These are phyloP conservation scores for Herpetomonas tarakana DNA, from an alignment of 208 protist species.

Conservation along the genomic window DNA sequence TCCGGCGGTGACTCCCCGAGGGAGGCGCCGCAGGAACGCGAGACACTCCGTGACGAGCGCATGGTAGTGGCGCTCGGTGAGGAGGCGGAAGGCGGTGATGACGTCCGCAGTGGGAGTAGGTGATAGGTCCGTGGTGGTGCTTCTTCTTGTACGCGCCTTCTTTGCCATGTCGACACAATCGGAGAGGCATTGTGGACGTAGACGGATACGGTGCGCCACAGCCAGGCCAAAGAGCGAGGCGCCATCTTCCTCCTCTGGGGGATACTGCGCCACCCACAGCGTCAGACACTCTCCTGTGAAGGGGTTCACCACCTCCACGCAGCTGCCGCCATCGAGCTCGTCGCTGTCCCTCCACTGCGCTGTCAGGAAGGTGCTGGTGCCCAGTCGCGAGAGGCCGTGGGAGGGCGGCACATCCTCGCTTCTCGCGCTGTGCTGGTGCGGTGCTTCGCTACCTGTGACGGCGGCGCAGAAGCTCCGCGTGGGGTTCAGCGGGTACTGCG, in stretches of 20 bases:
- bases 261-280: constrained; percentile 8
- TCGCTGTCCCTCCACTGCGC: constrained; percentile 27
- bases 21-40: not conserved
- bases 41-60: not conserved
- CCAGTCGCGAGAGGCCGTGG: constrained; percentile 55
- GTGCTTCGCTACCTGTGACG: constrained; percentile 26
- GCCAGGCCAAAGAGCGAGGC: not conserved
- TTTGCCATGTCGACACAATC: no score
- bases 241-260: not conserved
- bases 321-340: not conserved
- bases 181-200: not conserved
- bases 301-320: constrained; percentile 39
- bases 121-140: no score
- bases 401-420: not conserved
- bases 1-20: not conserved
- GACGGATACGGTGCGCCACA: not conserved
- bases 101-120: no score
- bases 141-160: no score
- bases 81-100: no score
- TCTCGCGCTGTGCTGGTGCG: constrained; percentile 13
- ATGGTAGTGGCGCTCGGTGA: not conserved
- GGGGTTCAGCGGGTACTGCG: constrained; percentile 35
- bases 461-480: constrained; percentile 44
- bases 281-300: constrained; percentile 15
- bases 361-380: constrained; percentile 41